phyloP scores from a whole-genome alignment of 345 rosid genomes.

The Camelina neglecta region DNA sequence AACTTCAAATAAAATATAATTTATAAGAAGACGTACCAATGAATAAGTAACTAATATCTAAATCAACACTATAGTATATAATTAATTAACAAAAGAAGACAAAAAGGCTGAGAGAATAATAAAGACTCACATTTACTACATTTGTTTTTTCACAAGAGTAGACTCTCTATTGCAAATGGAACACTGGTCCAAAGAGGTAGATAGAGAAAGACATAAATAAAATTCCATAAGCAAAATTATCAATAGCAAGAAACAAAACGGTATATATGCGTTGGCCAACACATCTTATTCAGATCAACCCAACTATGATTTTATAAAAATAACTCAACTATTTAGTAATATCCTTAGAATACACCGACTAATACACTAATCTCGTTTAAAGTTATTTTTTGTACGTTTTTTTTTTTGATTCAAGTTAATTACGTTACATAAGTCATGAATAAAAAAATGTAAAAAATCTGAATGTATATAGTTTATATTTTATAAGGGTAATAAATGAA shows the following conservation, averaged over 20 bases:
- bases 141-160: constrained; percentile 17
- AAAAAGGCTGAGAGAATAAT: constrained; percentile 18
- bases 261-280: constrained; percentile 15
- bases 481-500: constrained; percentile 36
- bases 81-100: constrained; percentile 14
- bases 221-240: constrained; percentile 26
- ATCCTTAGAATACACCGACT: constrained; percentile 11
- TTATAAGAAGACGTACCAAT: neutral
- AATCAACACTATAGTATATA: neutral
- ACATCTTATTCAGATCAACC: constrained; percentile 11
- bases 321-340: neutral
- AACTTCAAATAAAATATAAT: constrained; percentile 2
- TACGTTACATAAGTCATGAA: neutral
- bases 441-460: constrained; percentile 11
- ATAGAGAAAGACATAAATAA: constrained; percentile 26
- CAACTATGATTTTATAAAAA: neutral
- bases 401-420: no score
- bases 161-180: constrained; percentile 22
- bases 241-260: constrained; percentile 28
- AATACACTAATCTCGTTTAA: no score
- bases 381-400: no score
- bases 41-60: neutral
- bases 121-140: neutral
- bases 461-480: neutral
- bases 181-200: constrained; percentile 26